These are phyloP conservation scores for Saturnispora sekii DNA, from an alignment of 805 yeast genomes.

Conservation along the genomic window DNA sequence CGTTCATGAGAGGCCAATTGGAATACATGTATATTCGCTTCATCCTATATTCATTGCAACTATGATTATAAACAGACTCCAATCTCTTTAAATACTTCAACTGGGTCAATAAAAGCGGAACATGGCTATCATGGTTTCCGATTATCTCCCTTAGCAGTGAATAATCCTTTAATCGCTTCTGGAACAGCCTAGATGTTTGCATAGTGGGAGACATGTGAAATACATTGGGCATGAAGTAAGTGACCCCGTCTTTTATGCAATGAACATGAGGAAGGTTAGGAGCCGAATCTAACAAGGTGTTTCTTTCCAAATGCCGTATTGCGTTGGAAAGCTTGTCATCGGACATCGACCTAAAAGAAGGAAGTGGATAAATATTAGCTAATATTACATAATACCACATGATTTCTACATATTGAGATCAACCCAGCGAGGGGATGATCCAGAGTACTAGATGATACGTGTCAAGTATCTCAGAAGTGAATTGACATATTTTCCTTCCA, in stretches of 20 bases:
- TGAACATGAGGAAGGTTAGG: slow-evolving; percentile 20
- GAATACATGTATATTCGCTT: slow-evolving; percentile 21
- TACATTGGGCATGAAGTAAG: slow-evolving; percentile 28
- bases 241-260: slow-evolving; percentile 18
- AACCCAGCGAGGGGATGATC: too few relatives aligned
- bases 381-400: not conserved
- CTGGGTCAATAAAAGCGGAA: slow-evolving; percentile 28
- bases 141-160: not conserved
- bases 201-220: slow-evolving; percentile 28
- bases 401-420: not conserved
- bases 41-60: slow-evolving; percentile 12
- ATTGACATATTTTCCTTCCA: too few relatives aligned
- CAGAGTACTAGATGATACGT: too few relatives aligned
- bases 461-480: too few relatives aligned
- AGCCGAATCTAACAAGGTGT: slow-evolving; percentile 12
- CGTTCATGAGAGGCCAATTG: slow-evolving; percentile 34
- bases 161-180: not conserved
- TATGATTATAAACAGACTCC: slow-evolving; percentile 20
- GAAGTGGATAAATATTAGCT: too few relatives aligned
- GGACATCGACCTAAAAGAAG: not conserved
- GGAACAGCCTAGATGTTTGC: not conserved
- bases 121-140: slow-evolving; percentile 5
- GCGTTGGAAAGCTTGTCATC: slow-evolving; percentile 1
- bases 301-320: not conserved
- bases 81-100: slow-evolving; percentile 16